Percentiles rank a stretch among this genome's conserved stretches.
phyloP scores from a whole-genome alignment of 441 rosid genomes.

The Breynia disticha region DNA sequence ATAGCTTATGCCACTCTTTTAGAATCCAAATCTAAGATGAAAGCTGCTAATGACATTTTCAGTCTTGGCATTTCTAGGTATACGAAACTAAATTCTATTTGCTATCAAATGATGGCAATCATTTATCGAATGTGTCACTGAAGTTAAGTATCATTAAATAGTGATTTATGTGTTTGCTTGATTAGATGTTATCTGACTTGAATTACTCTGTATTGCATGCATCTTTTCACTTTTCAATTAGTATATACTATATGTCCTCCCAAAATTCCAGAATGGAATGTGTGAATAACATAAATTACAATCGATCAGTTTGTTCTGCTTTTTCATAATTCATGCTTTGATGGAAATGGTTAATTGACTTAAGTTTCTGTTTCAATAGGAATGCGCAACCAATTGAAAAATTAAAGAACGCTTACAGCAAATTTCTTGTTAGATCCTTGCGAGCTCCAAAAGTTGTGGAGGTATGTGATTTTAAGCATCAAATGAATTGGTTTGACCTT shows the following conservation, averaged over 20 bases:
- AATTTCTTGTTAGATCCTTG: slow-evolving; percentile 50
- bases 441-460: slow-evolving; percentile 27
- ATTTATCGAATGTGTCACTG: no score
- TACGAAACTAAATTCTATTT: no score
- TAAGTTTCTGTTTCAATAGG: slow-evolving; percentile 20
- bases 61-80: slow-evolving; percentile 66
- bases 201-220: no score
- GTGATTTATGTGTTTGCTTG: no score
- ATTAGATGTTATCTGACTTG: no score
- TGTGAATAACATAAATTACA: no score
- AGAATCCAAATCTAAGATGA: slow-evolving; percentile 68
- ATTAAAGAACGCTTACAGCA: slow-evolving; percentile 56
- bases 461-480: slow-evolving; percentile 20
- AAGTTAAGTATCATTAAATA: no score
- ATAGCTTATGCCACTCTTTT: slow-evolving; percentile 54
- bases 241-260: no score
- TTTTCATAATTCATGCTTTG: neutral
- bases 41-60: slow-evolving; percentile 65
- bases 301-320: slow-evolving; percentile 3
- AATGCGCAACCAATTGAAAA: slow-evolving; percentile 59
- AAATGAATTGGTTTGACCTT: neutral
- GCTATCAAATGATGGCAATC: no score
- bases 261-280: no score
- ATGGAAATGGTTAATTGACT: neutral
- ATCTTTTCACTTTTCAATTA: no score